A percentile compares a stretch with the other conserved stretches of the same genome.
phyloP scores from a whole-genome alignment of 345 rosid genomes.

The Geranium rotundifolium region DNA sequence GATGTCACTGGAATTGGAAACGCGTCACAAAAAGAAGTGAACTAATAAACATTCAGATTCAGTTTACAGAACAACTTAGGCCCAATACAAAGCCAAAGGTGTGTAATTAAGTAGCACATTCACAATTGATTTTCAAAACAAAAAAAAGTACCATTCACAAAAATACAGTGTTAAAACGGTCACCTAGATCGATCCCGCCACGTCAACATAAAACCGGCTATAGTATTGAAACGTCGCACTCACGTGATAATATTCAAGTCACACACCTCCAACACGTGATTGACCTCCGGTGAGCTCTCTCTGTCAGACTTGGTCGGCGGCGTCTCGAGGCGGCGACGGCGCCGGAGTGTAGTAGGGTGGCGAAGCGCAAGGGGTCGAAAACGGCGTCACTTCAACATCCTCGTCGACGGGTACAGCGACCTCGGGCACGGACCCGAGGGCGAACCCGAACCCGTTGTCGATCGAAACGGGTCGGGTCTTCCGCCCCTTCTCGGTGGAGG shows the following conservation, averaged over 20 bases:
- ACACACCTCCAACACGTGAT: not conserved
- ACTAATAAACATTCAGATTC: too few species aligned
- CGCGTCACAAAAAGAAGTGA: too few species aligned
- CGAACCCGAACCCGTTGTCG: not conserved
- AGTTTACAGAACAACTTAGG: not conserved
- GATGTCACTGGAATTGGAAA: too few species aligned
- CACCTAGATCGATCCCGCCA: not conserved
- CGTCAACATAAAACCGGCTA: not conserved
- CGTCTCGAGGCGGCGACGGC: conserved; percentile 41
- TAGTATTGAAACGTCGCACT: not conserved
- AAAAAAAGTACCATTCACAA: too few species aligned
- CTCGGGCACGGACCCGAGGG: not conserved
- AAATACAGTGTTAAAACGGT: too few species aligned
- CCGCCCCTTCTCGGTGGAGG: conserved; percentile 52
- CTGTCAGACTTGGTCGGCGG: not conserved
- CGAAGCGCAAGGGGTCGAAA: conserved; percentile 57
- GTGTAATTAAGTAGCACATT: too few species aligned
- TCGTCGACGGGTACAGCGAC: not conserved
- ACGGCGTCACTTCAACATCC: conserved; percentile 39
- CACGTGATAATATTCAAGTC: not conserved
- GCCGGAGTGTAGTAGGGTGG: conserved; percentile 49
- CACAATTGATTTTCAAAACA: too few species aligned
- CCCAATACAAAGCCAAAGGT: not conserved
- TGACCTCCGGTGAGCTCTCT: not conserved
- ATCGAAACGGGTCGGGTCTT: conserved; percentile 22